These are phyloP conservation scores for Lactarius psammicola DNA, from an alignment of 768 basidiomycete genomes.

Conservation along the genomic window DNA sequence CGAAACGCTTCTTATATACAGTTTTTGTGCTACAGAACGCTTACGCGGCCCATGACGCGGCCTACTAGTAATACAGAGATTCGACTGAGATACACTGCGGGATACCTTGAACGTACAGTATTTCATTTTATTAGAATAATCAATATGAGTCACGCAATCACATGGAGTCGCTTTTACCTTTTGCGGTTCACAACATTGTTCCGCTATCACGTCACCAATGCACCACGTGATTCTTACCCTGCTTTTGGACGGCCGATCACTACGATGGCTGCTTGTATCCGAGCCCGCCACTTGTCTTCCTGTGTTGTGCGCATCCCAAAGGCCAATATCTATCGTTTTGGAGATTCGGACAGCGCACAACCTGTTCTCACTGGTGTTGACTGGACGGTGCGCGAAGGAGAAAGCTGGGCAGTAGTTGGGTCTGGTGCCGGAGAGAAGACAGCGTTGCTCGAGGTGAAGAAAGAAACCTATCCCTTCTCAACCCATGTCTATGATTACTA, in stretches of 20 bases:
- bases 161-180: no score
- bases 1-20: no score
- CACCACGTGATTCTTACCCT: no score
- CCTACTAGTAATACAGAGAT: no score
- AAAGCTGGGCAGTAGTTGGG: constrained; percentile 77
- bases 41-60: no score
- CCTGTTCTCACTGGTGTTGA: constrained; percentile 53
- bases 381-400: constrained; percentile 59
- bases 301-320: constrained; percentile 39
- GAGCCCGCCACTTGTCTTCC: background rate
- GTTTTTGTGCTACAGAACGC: no score
- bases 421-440: constrained; percentile 62
- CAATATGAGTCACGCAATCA: no score
- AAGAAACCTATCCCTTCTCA: background rate
- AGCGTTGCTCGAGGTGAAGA: constrained; percentile 60
- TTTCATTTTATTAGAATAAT: no score
- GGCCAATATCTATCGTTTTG: constrained; percentile 58
- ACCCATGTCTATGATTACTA: background rate
- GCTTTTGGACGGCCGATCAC: background rate
- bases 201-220: no score
- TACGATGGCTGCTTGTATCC: background rate
- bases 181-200: no score
- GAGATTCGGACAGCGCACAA: constrained; percentile 44
- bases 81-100: no score
- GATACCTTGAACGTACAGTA: no score